A percentile compares a stretch with the other conserved stretches of the same genome.
Conservation (phyloP, 345 rosid species). For the Cardiospermum halicacabum region DNA sequence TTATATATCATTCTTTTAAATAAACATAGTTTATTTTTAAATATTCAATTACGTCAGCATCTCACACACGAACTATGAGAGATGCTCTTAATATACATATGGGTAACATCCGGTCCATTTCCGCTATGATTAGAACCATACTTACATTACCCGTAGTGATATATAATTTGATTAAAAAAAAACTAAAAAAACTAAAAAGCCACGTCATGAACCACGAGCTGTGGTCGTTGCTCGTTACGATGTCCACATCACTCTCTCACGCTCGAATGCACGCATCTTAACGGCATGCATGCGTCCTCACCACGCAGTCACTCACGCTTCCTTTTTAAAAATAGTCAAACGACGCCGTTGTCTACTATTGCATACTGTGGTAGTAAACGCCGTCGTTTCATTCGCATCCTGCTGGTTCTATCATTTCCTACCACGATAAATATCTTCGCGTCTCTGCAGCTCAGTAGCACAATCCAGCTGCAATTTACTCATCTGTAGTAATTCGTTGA, state of each 20-base stretch:
- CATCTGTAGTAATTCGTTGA: neutral
- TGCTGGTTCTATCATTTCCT: neutral
- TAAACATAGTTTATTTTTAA: no score
- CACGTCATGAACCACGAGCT: neutral
- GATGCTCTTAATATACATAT: no score
- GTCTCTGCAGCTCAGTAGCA: neutral
- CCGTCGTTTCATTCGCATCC: neutral
- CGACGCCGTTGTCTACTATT: neutral
- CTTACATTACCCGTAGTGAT: no score
- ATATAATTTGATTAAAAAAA: no score
- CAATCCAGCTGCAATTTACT: neutral
- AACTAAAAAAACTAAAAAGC: neutral
- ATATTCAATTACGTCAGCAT: no score
- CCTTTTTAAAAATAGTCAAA: neutral
- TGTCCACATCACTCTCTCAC: neutral
- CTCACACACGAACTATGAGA: no score
- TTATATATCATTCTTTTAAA: no score
- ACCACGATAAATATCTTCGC: neutral
- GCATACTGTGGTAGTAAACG: neutral
- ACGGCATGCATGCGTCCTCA: constrained; percentile 6
- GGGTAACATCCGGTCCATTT: no score
- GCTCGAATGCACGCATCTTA: neutral
- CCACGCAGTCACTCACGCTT: neutral
- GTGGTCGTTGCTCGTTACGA: constrained; percentile 2
- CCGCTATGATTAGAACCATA: no score